Base-by-base conservation (phyloP, 2,329 filamentous ascomycete species). In the Claviceps cyperi region DNA sequence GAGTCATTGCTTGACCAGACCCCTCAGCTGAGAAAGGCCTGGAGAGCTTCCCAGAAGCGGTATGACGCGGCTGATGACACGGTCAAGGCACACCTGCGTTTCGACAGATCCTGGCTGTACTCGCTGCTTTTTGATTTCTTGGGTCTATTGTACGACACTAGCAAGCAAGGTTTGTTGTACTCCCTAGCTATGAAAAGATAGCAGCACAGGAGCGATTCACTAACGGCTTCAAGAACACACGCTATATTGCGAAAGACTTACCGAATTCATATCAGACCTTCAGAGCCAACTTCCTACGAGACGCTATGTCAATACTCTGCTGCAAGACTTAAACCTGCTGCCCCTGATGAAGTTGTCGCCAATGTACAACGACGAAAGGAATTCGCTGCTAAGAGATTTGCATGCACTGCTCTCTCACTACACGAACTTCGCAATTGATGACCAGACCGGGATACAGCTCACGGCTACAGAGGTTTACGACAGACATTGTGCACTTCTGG, bases 81-180 rank as follows among this genome's bases (percentile, higher is more conserved):
- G 4, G 78, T 78, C 1, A 89, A 96, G 63, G 82, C 84, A 15
- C 81, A 83, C 49, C 70, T 97, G 56, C 82, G 86, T 22, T 96
- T 98, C 58, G 92, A 98, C 66, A 79, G 94, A 50, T 86, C 86
- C 43, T 98, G 92, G 94, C 74, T 98, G 11, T 95, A 89, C 62
- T 84, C 86, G 3, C 74, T 97, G 57, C 71, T 92, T 0, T 67
- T 96, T 35, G 85, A 94, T 60, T 96, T 97, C 59, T 63, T 95
- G 32, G 76, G 81, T 53, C 73, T 83, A 49, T 68, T 96, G 9
- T 86, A 94, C 62, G 70, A 73, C 22, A 68, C 69, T 46, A 64
- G 65, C 46, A 74, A 73, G 53, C 55, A 67, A 62, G 72, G 73
- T 74, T 60, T 53, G 66, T 40, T n/a, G 21, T 52, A 3, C 14